phyloP scores from a whole-genome alignment of 352 stramenopile genomes.

The Pythium sp. region DNA sequence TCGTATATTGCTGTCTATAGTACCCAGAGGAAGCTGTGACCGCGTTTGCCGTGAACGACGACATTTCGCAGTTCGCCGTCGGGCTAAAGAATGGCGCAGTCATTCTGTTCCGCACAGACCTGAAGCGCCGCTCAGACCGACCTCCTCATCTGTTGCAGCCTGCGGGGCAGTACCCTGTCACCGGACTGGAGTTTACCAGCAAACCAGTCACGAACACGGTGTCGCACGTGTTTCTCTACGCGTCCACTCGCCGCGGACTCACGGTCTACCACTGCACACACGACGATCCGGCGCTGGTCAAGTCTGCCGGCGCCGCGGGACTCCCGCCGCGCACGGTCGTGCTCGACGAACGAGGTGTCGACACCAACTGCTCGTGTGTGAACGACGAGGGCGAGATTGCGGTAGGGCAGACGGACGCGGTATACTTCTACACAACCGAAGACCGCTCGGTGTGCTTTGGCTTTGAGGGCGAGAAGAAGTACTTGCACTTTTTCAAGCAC shows the following conservation, averaged over 20 bases:
- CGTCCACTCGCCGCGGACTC: conserved; percentile 69
- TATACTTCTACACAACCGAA: conserved; percentile 90
- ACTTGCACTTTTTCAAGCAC: conserved; percentile 87
- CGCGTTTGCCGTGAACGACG: conserved; percentile 81
- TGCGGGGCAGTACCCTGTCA: conserved; percentile 78
- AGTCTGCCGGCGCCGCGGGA: conserved; percentile 52
- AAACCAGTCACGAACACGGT: conserved; percentile 66
- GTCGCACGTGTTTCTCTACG: conserved; percentile 76
- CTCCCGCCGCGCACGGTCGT: conserved; percentile 73
- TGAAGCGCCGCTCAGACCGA: conserved; percentile 71
- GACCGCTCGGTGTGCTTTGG: conserved; percentile 86
- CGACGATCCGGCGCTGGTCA: conserved; percentile 74
- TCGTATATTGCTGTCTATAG: conserved; percentile 13
- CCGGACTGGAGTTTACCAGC: conserved; percentile 71
- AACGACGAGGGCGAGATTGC: conserved; percentile 85
- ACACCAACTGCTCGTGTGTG: conserved; percentile 77
- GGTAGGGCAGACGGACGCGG: conserved; percentile 78
- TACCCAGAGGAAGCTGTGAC: conserved; percentile 87
- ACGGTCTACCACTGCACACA: conserved; percentile 86
- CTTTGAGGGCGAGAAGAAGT: conserved; percentile 88
- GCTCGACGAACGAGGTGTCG: conserved; percentile 78
- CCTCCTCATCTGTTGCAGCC: conserved; percentile 72
- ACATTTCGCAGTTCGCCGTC: conserved; percentile 78
- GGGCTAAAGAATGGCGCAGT: conserved; percentile 82
- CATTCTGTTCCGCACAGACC: conserved; percentile 77